These are phyloP conservation scores for Galeopsis tetrahit DNA, from an alignment of 257 asterid species.

Conservation along the genomic window DNA sequence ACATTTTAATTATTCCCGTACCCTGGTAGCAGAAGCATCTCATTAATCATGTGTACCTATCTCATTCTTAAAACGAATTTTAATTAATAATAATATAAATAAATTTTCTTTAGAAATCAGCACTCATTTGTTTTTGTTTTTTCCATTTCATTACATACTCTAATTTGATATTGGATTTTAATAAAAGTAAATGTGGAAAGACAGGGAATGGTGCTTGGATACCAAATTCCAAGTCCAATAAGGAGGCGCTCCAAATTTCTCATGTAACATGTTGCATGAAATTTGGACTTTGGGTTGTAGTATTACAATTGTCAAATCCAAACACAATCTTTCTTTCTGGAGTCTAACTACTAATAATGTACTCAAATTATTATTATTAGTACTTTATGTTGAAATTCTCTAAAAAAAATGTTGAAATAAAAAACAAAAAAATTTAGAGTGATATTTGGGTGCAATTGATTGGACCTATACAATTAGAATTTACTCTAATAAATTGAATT, in stretches of 20 bases:
- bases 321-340: neutral
- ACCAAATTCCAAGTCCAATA: conserved; percentile 17
- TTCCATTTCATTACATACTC: neutral
- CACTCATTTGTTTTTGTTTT: too few species aligned
- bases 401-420: too few species aligned
- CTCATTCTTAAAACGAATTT: too few species aligned
- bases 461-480: too few species aligned
- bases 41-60: neutral
- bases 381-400: neutral
- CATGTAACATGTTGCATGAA: neutral
- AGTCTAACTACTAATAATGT: neutral
- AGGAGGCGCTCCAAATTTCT: neutral
- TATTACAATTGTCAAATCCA: neutral
- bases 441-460: too few species aligned
- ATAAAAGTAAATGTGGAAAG: neutral
- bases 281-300: neutral
- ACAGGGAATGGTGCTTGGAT: neutral
- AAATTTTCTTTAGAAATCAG: too few species aligned
- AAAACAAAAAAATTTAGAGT: too few species aligned
- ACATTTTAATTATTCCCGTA: too few species aligned
- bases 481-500: too few species aligned
- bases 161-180: neutral
- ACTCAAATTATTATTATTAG: neutral
- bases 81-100: too few species aligned
- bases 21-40: too few species aligned